Conservation (phyloP, 2,329 filamentous ascomycete species). For the Aspergillus sp. region DNA sequence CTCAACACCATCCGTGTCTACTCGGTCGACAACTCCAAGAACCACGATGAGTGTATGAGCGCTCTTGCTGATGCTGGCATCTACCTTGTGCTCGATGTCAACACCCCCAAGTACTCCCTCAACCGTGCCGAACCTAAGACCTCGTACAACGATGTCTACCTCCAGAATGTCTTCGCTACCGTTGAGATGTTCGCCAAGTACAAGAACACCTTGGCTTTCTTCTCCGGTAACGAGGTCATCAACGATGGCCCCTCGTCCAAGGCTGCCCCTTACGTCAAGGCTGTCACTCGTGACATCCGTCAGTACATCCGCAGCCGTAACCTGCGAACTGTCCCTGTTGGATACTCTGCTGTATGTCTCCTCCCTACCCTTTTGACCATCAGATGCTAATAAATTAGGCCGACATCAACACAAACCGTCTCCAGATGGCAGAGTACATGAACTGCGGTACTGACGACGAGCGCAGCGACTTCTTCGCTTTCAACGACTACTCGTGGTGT, state of each 20-base stretch:
- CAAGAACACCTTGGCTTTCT: conserved; percentile 81
- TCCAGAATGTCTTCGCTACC: conserved; percentile 82
- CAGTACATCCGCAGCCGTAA: conserved; percentile 61
- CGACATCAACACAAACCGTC: conserved; percentile 78
- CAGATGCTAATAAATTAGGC: conserved; percentile 41
- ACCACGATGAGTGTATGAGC: conserved; percentile 83
- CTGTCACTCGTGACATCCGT: conserved; percentile 71
- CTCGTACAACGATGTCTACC: conserved; percentile 84
- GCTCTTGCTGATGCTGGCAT: conserved; percentile 77
- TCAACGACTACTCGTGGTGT: conserved; percentile 79
- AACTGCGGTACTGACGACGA: conserved; percentile 84
- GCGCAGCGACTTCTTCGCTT: conserved; percentile 81
- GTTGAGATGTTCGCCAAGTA: conserved; percentile 80
- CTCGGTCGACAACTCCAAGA: conserved; percentile 77
- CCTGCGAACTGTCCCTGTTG: conserved; percentile 66
- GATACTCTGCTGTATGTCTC: conserved; percentile 54
- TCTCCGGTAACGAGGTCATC: conserved; percentile 77
- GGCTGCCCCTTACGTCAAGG: conserved; percentile 71
- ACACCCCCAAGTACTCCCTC: conserved; percentile 84
- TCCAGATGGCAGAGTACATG: conserved; percentile 85
- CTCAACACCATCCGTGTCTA: conserved; percentile 92
- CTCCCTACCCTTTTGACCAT: too few species aligned
- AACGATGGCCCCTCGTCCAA: conserved; percentile 63
- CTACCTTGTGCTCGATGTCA: conserved; percentile 88
- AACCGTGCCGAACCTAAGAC: conserved; percentile 67